Percentiles rank a stretch among this genome's conserved stretches.
phyloP scores from a whole-genome alignment of 2,329 filamentous ascomycete species.

The Fusarium pininemorale region DNA sequence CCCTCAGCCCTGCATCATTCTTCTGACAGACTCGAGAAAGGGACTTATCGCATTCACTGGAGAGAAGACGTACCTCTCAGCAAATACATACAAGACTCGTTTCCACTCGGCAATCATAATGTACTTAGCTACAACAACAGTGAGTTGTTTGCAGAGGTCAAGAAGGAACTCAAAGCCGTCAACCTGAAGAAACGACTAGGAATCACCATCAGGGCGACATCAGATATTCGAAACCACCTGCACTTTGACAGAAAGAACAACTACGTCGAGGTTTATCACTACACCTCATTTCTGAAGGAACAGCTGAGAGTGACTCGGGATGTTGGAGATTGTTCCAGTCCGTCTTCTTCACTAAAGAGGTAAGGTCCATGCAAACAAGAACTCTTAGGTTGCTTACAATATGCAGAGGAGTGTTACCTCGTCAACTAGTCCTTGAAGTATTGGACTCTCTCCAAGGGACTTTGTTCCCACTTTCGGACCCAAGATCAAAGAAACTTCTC shows the following conservation, averaged over 20 bases:
- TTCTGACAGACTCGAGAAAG: not conserved
- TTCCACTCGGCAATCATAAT: not conserved
- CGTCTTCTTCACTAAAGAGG: not conserved
- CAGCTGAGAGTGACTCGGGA: not conserved
- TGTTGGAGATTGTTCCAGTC: accelerated
- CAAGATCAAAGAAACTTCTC: not conserved
- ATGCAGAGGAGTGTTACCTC: not conserved
- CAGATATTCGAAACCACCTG: not conserved
- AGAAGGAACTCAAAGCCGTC: not conserved
- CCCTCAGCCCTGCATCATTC: not conserved
- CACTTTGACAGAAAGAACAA: not conserved
- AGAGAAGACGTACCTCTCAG: not conserved
- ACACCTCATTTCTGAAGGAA: not conserved
- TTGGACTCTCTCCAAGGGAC: not conserved
- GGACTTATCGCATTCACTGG: not conserved
- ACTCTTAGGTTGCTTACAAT: accelerated
- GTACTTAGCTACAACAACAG: not conserved
- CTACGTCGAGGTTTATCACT: not conserved
- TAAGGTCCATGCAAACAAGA: accelerated
- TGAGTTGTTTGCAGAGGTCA: not conserved
- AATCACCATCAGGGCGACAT: not conserved
- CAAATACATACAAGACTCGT: not conserved
- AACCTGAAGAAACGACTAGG: not conserved
- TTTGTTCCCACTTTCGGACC: not conserved
- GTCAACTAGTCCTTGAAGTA: not conserved